Percentiles rank a stretch among this genome's conserved stretches.
Conservation (phyloP, 2,329 filamentous ascomycete species). For the Phoma herbarum region DNA sequence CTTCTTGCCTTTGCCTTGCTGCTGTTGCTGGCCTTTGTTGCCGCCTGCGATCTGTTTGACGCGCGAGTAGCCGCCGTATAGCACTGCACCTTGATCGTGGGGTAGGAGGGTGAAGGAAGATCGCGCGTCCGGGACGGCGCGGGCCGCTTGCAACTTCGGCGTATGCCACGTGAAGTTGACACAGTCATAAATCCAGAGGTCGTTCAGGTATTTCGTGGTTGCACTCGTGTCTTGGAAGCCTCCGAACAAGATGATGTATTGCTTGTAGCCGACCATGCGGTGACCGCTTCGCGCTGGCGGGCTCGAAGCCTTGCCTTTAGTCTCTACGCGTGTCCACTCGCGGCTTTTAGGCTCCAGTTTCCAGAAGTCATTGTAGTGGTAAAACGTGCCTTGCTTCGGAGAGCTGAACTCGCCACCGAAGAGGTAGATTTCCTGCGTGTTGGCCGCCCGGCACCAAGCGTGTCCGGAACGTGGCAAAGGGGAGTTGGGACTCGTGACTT, state of each 20-base stretch:
- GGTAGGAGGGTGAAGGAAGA: slow-evolving; percentile 93
- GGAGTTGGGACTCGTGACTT: slow-evolving; percentile 88
- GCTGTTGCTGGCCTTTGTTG: slow-evolving; percentile 68
- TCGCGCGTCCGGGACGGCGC: slow-evolving; percentile 86
- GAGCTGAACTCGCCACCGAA: slow-evolving; percentile 97
- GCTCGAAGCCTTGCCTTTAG: slow-evolving; percentile 77
- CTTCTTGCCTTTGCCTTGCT: slow-evolving; percentile 43
- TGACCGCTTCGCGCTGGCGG: slow-evolving; percentile 90
- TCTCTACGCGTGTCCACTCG: slow-evolving; percentile 92
- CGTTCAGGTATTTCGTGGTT: slow-evolving; percentile 90
- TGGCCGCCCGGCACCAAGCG: slow-evolving; percentile 91
- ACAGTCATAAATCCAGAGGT: slow-evolving; percentile 96
- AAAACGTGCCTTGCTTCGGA: slow-evolving; percentile 97
- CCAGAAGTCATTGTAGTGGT: slow-evolving; percentile 99
- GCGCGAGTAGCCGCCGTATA: slow-evolving; percentile 93
- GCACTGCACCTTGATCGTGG: slow-evolving; percentile 85
- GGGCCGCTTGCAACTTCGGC: slow-evolving; percentile 76
- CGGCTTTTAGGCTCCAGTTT: slow-evolving; percentile 80
- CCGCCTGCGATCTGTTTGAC: slow-evolving; percentile 72
- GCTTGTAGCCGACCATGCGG: slow-evolving; percentile 96
- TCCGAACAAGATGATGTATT: slow-evolving; percentile 94
- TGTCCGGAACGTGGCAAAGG: slow-evolving; percentile 91
- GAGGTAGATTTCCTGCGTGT: slow-evolving; percentile 84
- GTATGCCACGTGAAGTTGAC: slow-evolving; percentile 84
- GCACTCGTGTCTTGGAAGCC: slow-evolving; percentile 98